These are phyloP conservation scores for Elongisporangium senticosum DNA, from an alignment of 352 stramenopile genomes.

Conservation along the genomic window DNA sequence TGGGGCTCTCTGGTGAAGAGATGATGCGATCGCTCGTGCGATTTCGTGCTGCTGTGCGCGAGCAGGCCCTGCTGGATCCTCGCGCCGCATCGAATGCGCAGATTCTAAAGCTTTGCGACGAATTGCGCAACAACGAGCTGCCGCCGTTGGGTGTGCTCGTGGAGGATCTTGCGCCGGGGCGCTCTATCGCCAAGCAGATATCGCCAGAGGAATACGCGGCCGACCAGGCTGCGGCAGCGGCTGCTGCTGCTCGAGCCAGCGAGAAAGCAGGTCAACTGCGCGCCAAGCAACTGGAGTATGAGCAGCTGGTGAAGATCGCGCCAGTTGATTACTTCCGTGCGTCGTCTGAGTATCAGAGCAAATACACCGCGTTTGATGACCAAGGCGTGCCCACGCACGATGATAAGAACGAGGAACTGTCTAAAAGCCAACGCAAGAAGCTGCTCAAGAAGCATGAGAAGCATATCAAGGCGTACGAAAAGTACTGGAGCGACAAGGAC, in stretches of 20 bases:
- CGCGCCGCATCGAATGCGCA: constrained; percentile 26
- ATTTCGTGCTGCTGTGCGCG: constrained; percentile 59
- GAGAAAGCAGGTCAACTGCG: constrained; percentile 9
- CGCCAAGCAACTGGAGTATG: constrained; percentile 51
- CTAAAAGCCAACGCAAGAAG: constrained; percentile 76
- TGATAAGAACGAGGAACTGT: constrained; percentile 22
- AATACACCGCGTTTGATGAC: constrained; percentile 48
- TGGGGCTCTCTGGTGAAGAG: constrained; percentile 14
- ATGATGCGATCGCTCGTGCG: constrained; percentile 46
- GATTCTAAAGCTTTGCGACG: constrained; percentile 59
- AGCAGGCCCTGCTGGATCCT: constrained; percentile 46
- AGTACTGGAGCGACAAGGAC: constrained; percentile 43
- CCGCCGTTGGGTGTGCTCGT: constrained; percentile 53
- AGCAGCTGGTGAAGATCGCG: constrained; percentile 62
- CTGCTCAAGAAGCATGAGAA: constrained; percentile 68
- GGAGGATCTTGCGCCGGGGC: constrained; percentile 58
- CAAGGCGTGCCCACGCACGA: constrained; percentile 54
- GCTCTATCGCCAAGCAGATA: constrained; percentile 55
- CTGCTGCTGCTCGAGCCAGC: neutral
- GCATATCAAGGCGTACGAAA: constrained; percentile 58
- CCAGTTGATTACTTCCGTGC: constrained; percentile 45
- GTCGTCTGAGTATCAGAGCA: constrained; percentile 35
- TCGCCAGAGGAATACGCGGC: constrained; percentile 27
- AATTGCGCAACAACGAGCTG: constrained; percentile 51
- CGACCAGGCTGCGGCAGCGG: constrained; percentile 11